Base-by-base conservation (phyloP, 768 basidiomycete species). In the Epithele typhae region DNA sequence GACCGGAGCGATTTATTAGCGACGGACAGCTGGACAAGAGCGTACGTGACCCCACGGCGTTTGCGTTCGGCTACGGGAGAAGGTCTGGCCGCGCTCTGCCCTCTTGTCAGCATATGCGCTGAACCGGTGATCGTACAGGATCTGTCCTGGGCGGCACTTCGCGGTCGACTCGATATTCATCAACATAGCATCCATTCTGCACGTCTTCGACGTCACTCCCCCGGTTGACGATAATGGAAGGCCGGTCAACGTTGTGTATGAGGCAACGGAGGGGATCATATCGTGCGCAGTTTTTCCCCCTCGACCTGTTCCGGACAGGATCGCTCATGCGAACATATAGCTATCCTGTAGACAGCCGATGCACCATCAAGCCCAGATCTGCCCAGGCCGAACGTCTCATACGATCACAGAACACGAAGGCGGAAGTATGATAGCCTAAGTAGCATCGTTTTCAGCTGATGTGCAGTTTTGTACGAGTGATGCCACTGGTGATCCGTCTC, bases 311-410 rank as follows among this genome's bases (percentile, higher is more conserved):
- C 19, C 18, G 27, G 11, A 42, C 41, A 12, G 30, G 17, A 19
- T 42, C 27, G 30, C n/a, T n/a, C n/a, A n/a, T n/a, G n/a, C n/a
- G n/a, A n/a, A n/a, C n/a, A n/a, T 22, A 23, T 18, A 52, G 57
- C 25, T 43, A 53, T 23, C 54, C 57, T 3, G 48, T 45, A 24
- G 48, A 40, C 18, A 55, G 55, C 25, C 36, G 43, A 14, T 58
- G 54, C 46, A 40, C 36, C 3, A 54, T 57, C 25, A 48, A 52
- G 35, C 46, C 50, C 10, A 45, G 53, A 15, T 52, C 49, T 25
- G 32, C 42, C 4, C 32, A 37, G 12, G 52, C 55, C 1, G 33
- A 43, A n/a, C n/a, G n/a, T n/a, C n/a, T n/a, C n/a, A n/a, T n/a
- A n/a, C n/a, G n/a, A n/a, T n/a, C n/a, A n/a, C n/a, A n/a, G n/a